Evolutionary conservation across 2,329 filamentous ascomycete species (phyloP).

Genomic region (Claviceps cyperi): DNA sequence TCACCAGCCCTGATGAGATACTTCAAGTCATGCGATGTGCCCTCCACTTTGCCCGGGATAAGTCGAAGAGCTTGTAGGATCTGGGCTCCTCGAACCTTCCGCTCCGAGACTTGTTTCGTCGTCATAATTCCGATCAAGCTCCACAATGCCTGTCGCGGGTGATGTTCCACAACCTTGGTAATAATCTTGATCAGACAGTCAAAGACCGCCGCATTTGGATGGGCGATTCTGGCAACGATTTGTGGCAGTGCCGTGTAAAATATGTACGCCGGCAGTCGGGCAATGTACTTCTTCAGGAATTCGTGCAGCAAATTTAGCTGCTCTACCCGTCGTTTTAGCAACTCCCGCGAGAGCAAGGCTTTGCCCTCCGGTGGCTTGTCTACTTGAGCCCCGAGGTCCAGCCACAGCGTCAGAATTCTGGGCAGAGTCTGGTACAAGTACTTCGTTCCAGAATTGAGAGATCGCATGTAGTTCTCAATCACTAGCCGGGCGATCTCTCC

Average conservation of each 20-base stretch:
- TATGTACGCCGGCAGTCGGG: slow-evolving; percentile 56
- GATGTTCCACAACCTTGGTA: slow-evolving; percentile 67
- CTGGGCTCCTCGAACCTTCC: slow-evolving; percentile 37
- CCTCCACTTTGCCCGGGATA: slow-evolving; percentile 36
- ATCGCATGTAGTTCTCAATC: slow-evolving; percentile 84
- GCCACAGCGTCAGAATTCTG: slow-evolving; percentile 82
- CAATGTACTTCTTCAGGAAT: slow-evolving; percentile 67
- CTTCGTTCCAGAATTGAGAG: slow-evolving; percentile 78
- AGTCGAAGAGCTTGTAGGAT: slow-evolving; percentile 36
- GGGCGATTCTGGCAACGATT: slow-evolving; percentile 88
- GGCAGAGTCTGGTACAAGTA: slow-evolving; percentile 93
- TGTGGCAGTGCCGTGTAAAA: slow-evolving; percentile 79
- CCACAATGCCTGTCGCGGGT: slow-evolving; percentile 89
- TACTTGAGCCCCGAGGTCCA: slow-evolving; percentile 72
- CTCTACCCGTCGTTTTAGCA: slow-evolving; percentile 42
- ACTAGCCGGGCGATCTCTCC: slow-evolving; percentile 81
- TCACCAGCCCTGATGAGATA: slow-evolving; percentile 64
- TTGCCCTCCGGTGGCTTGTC: slow-evolving; percentile 46
- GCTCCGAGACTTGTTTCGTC: slow-evolving; percentile 54
- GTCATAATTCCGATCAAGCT: slow-evolving; percentile 77
- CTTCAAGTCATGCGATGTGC: slow-evolving; percentile 45
- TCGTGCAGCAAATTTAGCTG: slow-evolving; percentile 56
- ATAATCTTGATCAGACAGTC: slow-evolving; percentile 67
- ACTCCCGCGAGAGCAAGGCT: slow-evolving; percentile 35
- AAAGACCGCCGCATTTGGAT: slow-evolving; percentile 67